phyloP scores from a whole-genome alignment of 2,329 filamentous ascomycete genomes.

The Colletotrichum sublineola region DNA sequence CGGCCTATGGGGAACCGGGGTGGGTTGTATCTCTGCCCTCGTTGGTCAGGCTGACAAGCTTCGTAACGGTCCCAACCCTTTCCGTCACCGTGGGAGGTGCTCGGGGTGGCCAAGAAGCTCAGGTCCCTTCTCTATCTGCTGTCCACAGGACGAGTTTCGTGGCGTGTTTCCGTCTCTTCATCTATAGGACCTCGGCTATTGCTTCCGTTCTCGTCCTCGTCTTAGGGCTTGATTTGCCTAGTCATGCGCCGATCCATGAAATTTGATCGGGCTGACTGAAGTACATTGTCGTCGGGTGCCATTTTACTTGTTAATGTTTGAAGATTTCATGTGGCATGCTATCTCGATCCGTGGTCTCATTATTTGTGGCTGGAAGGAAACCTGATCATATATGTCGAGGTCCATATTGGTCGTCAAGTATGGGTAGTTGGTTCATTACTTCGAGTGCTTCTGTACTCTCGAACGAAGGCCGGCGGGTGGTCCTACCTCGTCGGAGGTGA shows the following conservation, averaged over 20 bases:
- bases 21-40: neutral
- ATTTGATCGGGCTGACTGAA: neutral
- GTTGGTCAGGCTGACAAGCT: conserved; percentile 10
- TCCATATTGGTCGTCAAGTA: neutral
- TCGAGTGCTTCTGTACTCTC: neutral
- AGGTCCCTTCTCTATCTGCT: conserved; percentile 1
- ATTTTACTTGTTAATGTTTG: neutral
- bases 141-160: conserved; percentile 2
- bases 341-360: neutral
- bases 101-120: conserved; percentile 1
- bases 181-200: conserved; percentile 23
- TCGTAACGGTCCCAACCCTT: neutral
- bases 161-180: conserved; percentile 18
- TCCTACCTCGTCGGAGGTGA: neutral
- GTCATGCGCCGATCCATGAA: neutral
- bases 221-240: neutral
- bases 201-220: neutral
- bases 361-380: neutral
- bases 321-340: neutral
- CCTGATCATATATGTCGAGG: neutral
- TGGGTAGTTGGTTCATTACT: neutral
- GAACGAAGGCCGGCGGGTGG: neutral
- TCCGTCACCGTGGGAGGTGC: conserved; percentile 2
- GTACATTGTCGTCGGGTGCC: neutral
- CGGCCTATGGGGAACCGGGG: neutral